A percentile compares a stretch with the other conserved stretches of the same genome.
Evolutionary conservation across 768 basidiomycete species (phyloP).

Genomic region (Russula abietina): DNA sequence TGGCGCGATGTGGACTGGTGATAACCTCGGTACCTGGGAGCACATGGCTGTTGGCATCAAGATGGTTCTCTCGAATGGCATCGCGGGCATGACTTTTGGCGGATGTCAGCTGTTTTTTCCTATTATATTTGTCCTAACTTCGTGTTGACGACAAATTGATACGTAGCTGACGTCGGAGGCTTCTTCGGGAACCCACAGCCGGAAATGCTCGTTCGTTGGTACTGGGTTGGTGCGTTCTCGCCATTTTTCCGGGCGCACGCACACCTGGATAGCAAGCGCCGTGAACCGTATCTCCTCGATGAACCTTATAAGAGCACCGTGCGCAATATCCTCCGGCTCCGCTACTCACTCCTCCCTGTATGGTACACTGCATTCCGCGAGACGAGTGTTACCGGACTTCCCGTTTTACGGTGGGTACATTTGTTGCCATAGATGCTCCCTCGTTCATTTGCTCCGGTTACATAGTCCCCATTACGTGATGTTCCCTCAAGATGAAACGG

Average conservation of each 20-base stretch:
- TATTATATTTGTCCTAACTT: background rate
- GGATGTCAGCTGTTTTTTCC: constrained; percentile 61
- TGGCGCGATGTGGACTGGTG: constrained; percentile 98
- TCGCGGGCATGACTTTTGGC: constrained; percentile 86
- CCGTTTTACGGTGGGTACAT: constrained; percentile 65
- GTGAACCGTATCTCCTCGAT: constrained; percentile 89
- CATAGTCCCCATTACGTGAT: constrained; percentile 91
- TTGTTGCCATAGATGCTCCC: background rate
- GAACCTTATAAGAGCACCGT: constrained; percentile 85
- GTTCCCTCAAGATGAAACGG: constrained; percentile 83
- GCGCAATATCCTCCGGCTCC: constrained; percentile 67
- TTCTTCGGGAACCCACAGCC: constrained; percentile 96
- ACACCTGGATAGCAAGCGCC: constrained; percentile 94
- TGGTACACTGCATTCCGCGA: constrained; percentile 99
- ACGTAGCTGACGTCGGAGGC: constrained; percentile 90
- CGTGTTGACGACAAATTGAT: constrained; percentile 13
- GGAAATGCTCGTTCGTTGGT: constrained; percentile 96
- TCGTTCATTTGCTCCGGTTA: background rate
- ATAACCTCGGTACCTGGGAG: constrained; percentile 96
- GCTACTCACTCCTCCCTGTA: constrained; percentile 82
- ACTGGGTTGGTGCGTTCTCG: constrained; percentile 89
- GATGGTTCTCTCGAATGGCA: constrained; percentile 84
- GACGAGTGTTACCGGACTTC: constrained; percentile 71
- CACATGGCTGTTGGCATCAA: constrained; percentile 92
- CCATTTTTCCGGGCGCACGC: constrained; percentile 99